Evolutionary conservation across 345 rosid species (phyloP), one percentile per base, ranked within the genome.

Genomic region (Theobroma cacao): DNA sequence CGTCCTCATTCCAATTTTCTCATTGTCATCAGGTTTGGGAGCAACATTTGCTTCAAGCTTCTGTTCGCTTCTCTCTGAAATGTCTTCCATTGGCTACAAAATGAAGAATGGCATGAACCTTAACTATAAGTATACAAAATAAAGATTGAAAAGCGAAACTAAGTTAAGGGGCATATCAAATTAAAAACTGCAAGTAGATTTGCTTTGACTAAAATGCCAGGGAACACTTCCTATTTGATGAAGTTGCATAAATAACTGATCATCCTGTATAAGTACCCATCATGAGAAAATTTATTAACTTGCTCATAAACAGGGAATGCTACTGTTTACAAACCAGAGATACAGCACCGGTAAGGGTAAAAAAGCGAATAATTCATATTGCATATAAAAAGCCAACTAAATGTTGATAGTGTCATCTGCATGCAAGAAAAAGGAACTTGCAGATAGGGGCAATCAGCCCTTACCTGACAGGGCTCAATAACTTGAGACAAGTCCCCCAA

Each of bases 401-500:
- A 74, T 14, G 34, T 74, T 36, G 22, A 40, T 22, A 59, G 8
- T 59, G 26, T 11, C 58, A 62, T 26, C 58, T 30, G 40, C 41
- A 47, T 6, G 43, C 62, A 76, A 47, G 33, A 34, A 52, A 43
- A 48, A 43, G 31, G 40, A 56, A 36, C 34, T 33, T 6, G n/a
- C 13, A 36, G 17, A 59, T 26, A 72, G 56, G 40, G 22, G 34
- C 15, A 17, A 59, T 10, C 15, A 5, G 38, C 5, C 33, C 12
- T 80, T 79, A 84, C 90, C 90, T 48, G 77, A 72, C 30, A 45
- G 45, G 24, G 43, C 47, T 75, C 77, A 13, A 60, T 38, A 63
- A 60, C 45, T 17, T 68, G 68, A 28, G 72, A 53, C 75, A 65
- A 59, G 70, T 74, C 71, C 62, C 53, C 80, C 76, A 48, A 41